Percentiles rank a stretch among this genome's conserved stretches.
Evolutionary conservation across 164 flowering plant genomes (phyloP).

Genomic region (Akebia trifoliata): DNA sequence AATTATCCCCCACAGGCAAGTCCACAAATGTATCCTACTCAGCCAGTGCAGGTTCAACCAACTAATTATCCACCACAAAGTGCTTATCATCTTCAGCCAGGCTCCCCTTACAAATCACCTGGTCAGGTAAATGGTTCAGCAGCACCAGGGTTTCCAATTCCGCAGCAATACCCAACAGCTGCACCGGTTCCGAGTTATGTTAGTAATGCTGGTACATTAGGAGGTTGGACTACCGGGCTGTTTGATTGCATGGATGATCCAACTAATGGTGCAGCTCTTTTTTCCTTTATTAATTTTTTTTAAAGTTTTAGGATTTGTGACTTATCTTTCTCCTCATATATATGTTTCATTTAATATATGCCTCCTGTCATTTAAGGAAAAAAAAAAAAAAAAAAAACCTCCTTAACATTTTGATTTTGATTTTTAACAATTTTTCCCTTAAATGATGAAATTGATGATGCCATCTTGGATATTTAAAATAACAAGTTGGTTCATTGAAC

Average conservation of each 20-base stretch:
- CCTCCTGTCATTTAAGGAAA: too few species aligned
- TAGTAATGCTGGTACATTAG: neutral
- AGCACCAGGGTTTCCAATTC: constrained; percentile 6
- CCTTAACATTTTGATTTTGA: too few species aligned
- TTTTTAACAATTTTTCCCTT: too few species aligned
- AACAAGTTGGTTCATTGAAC: too few species aligned
- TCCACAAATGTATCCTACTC: too few species aligned
- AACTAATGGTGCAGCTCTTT: constrained; percentile 20
- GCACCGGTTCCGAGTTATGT: neutral
- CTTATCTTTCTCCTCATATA: neutral
- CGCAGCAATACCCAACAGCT: neutral
- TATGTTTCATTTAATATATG: too few species aligned
- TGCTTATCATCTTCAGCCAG: neutral
- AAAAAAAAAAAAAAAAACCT: too few species aligned
- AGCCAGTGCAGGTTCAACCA: constrained; percentile 7
- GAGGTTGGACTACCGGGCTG: constrained; percentile 28
- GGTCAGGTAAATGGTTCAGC: neutral
- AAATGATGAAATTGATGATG: too few species aligned
- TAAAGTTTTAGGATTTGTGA: neutral
- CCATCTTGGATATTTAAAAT: too few species aligned
- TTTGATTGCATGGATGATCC: constrained; percentile 45
- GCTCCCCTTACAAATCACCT: neutral
- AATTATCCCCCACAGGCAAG: too few species aligned
- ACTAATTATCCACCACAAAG: neutral
- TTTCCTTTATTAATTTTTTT: neutral